These are phyloP conservation scores for Nothopassalora personata DNA, from an alignment of 2,329 filamentous ascomycete species.

Conservation along the genomic window DNA sequence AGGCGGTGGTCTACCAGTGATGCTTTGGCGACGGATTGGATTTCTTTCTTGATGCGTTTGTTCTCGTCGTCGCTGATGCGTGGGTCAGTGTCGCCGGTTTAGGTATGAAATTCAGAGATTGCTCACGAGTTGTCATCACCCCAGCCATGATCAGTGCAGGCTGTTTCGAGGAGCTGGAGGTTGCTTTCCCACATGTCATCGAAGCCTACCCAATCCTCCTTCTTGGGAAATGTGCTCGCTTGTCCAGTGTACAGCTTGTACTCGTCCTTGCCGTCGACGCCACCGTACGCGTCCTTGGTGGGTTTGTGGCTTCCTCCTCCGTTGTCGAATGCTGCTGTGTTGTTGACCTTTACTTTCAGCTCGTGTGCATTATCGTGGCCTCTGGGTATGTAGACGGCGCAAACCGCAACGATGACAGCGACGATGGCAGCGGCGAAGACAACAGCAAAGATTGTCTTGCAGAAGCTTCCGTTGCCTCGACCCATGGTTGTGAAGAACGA, in stretches of 20 bases:
- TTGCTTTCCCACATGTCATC: slow-evolving; percentile 30
- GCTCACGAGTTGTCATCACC: slow-evolving; percentile 9
- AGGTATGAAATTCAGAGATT: too few relatives aligned
- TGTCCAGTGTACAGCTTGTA: slow-evolving; percentile 13
- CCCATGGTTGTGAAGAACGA: slow-evolving; percentile 3
- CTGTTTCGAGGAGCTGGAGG: neutral
- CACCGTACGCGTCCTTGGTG: slow-evolving; percentile 4
- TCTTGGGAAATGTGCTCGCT: slow-evolving; percentile 3
- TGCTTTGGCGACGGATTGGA: slow-evolving; percentile 30
- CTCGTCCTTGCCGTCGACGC: slow-evolving; percentile 7
- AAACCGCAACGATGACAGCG: slow-evolving; percentile 7
- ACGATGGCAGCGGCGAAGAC: slow-evolving; percentile 6
- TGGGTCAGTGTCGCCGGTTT: neutral
- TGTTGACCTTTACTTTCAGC: slow-evolving; percentile 4
- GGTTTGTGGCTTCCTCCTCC: slow-evolving; percentile 7
- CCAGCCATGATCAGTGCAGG: slow-evolving; percentile 8
- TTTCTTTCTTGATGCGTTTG: slow-evolving; percentile 35
- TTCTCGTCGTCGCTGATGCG: slow-evolving; percentile 33
- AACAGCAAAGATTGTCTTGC: slow-evolving; percentile 3
- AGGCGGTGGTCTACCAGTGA: slow-evolving; percentile 38
- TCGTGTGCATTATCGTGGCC: neutral
- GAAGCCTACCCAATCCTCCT: slow-evolving; percentile 16
- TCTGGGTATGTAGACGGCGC: slow-evolving; percentile 7
- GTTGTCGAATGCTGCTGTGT: slow-evolving; percentile 8
- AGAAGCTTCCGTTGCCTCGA: neutral